These are phyloP conservation scores for Coemansia asiatica DNA, from an alignment of 192 early-diverging fungal genomes.

Conservation along the genomic window DNA sequence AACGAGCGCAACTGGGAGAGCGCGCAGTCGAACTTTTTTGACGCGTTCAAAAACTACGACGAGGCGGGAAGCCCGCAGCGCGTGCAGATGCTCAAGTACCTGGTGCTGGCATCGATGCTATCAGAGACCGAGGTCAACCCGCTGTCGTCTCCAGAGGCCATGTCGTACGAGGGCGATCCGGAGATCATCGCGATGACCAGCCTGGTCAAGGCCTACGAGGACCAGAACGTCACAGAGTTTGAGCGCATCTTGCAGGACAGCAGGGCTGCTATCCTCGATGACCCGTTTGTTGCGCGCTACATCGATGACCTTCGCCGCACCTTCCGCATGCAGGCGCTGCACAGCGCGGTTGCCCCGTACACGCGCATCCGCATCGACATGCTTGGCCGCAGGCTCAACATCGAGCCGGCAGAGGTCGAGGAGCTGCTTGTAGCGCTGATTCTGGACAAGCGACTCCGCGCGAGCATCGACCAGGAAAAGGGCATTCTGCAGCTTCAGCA, in stretches of 20 bases:
- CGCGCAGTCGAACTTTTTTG: constrained; percentile 94
- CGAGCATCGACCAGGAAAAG: constrained; percentile 89
- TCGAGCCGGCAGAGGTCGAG: constrained; percentile 76
- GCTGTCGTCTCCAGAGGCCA: constrained; percentile 96
- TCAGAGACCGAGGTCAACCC: constrained; percentile 95
- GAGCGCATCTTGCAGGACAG: constrained; percentile 79
- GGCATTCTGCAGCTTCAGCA: constrained; percentile 28
- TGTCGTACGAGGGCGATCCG: constrained; percentile 91
- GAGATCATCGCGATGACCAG: constrained; percentile 93
- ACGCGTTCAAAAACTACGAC: constrained; percentile 97
- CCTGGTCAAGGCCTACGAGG: constrained; percentile 88
- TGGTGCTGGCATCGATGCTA: constrained; percentile 95
- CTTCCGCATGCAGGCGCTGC: constrained; percentile 88
- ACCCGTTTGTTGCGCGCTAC: constrained; percentile 85
- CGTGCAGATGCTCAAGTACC: constrained; percentile 91
- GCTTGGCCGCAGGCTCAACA: constrained; percentile 80
- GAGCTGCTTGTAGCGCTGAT: constrained; percentile 85
- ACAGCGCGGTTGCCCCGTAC: constrained; percentile 85
- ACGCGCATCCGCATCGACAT: constrained; percentile 84
- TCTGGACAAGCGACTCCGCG: constrained; percentile 82
- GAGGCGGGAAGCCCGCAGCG: constrained; percentile 93
- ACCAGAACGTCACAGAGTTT: constrained; percentile 83
- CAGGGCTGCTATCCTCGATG: constrained; percentile 75
- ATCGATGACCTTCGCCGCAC: constrained; percentile 91
- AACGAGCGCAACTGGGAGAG: constrained; percentile 86